Evolutionary conservation across 129 eudicot genomes (phyloP), one percentile per base, ranked within the genome.

Genomic region (Silybum marianum): DNA sequence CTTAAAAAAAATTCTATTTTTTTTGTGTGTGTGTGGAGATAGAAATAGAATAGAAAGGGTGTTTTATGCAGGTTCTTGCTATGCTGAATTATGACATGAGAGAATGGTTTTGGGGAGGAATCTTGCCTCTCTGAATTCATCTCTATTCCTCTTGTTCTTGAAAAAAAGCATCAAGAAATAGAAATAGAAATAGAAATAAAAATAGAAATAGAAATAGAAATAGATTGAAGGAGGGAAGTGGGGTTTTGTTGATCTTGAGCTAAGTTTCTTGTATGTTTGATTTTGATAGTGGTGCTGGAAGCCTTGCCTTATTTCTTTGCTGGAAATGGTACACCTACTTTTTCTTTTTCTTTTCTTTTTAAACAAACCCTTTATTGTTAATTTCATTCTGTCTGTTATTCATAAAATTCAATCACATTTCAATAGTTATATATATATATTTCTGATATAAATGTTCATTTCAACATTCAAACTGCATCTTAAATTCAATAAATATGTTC

Each of bases 71-170:
- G 4, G 13, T 19, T 26, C 48, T 18, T 79, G 86, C 86, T 79
- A 87, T 90, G 93, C 70, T 73, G 23, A 73, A 67, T 66, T 51
- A 90, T 85, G 91, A 85, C 67, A 48, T 83, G 82, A 85, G 22
- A 69, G 65, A 44, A 72, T 83, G 89, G 88, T 44, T 85, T 87
- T 78, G 81, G 89, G 81, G 88, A 83, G 91, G 84, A 62, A 73
- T 78, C 54, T 85, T 79, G 85, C 91, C 93, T 87, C 93, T 90
- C 88, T 90, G 54, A 85, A 74, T 90, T 74, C 84, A 44, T 46
- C 32, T 67, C 71, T 67, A 13, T 54, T 19, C 3, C 60, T 13
- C n/a, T 12, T 14, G 6, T 16, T 54, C n/a, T 3, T 54, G 22
- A 54, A 54, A 16, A 16, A 54, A 18, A 3, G 22, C 63, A 19